phyloP scores from a whole-genome alignment of 176 grass and related monocot genomes.

The Zea luxurians region DNA sequence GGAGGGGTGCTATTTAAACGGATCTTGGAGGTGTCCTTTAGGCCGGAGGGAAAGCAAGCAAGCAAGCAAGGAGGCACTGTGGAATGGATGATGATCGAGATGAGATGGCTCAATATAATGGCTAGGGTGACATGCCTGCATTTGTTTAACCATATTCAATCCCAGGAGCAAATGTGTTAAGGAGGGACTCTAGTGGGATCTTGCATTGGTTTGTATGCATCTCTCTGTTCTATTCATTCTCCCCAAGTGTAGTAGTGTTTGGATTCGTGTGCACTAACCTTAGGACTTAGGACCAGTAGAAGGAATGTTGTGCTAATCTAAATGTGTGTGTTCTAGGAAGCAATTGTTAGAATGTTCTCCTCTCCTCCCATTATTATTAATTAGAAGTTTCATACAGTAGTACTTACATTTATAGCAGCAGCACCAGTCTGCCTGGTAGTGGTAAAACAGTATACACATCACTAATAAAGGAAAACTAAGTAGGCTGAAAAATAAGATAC shows the following conservation, averaged over 20 bases:
- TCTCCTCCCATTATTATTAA: not conserved
- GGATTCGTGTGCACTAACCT: constrained; percentile 58
- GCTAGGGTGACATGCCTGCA: constrained; percentile 41
- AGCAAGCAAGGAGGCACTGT: constrained; percentile 28
- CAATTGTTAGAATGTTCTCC: constrained; percentile 47
- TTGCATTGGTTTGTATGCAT: constrained; percentile 32
- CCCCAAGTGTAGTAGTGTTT: constrained; percentile 36
- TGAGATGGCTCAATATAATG: not conserved
- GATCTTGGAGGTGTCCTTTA: constrained; percentile 27
- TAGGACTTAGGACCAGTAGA: constrained; percentile 18
- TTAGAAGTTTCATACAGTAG: constrained; percentile 19
- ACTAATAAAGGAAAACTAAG: not conserved
- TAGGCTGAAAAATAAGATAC: not conserved
- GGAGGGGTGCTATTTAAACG: constrained; percentile 62
- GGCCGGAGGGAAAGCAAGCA: constrained; percentile 34
- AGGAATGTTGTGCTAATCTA: constrained; percentile 46
- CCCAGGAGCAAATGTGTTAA: constrained; percentile 26
- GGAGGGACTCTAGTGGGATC: constrained; percentile 6
- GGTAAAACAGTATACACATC: not conserved
- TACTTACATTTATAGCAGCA: constrained; percentile 30
- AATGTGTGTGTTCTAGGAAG: constrained; percentile 15
- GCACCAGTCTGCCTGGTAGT: not conserved
- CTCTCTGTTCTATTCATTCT: constrained; percentile 20
- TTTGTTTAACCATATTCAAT: constrained; percentile 49
- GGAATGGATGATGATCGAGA: constrained; percentile 48